A percentile compares a stretch with the other conserved stretches of the same genome.
Conservation (phyloP, 768 basidiomycete species). For the Cystofilobasidium ferigula region DNA sequence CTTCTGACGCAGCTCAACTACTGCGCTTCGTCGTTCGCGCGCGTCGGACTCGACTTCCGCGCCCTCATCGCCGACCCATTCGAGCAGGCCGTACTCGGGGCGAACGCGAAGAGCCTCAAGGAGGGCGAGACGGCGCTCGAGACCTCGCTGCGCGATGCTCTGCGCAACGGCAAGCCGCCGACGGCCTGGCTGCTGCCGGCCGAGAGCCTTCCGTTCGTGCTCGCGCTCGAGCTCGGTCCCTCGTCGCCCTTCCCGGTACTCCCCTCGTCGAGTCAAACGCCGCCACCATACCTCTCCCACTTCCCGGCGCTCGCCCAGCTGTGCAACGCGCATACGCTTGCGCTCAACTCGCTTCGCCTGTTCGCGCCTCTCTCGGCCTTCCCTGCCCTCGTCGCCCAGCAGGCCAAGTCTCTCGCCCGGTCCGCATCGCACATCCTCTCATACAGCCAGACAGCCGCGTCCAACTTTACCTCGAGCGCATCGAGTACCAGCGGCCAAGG, state of each 20-base stretch:
- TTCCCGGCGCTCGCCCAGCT: conserved; percentile 65
- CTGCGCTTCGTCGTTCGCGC: conserved; percentile 78
- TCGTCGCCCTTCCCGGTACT: conserved; percentile 17
- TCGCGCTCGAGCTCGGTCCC: conserved; percentile 18
- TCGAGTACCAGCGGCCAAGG: conserved; percentile 10
- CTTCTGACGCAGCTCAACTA: conserved; percentile 87
- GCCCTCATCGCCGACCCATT: conserved; percentile 56
- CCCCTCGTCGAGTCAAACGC: conserved; percentile 43
- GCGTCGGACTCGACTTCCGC: conserved; percentile 86
- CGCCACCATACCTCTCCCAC: conserved; percentile 58
- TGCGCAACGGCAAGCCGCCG: conserved; percentile 28
- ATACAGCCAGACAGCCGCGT: conserved; percentile 36
- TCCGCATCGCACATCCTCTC: conserved; percentile 45
- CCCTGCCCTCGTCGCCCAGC: conserved; percentile 43
- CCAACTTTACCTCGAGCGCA: conserved; percentile 10
- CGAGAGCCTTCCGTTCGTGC: conserved; percentile 27
- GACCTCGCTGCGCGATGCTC: conserved; percentile 30
- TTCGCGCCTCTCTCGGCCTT: conserved; percentile 61
- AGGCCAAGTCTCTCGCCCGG: conserved; percentile 48
- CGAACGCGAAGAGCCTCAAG: conserved; percentile 38
- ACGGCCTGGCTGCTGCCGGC: conserved; percentile 30
- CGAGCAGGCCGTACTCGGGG: conserved; percentile 50
- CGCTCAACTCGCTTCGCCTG: conserved; percentile 69
- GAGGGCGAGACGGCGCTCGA: conserved; percentile 37
- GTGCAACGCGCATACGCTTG: conserved; percentile 59